phyloP scores from a whole-genome alignment of 495 filamentous ascomycete genomes.

The Aspergillus leporis region DNA sequence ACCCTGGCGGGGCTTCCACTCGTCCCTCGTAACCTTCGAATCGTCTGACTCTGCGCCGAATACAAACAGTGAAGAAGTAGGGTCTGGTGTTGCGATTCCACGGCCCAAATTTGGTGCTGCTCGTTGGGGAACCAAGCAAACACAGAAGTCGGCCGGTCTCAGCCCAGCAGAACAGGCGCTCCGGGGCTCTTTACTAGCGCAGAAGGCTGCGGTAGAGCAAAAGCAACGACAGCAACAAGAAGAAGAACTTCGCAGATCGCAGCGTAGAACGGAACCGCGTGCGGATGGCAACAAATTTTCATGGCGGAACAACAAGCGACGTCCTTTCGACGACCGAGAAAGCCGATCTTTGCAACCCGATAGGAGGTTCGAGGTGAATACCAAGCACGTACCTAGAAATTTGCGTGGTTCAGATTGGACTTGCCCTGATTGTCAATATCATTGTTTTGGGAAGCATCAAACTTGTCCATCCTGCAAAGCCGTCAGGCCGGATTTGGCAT shows the following conservation, averaged over 20 bases:
- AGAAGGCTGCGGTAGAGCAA: constrained; percentile 12
- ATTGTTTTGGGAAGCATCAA: constrained; percentile 25
- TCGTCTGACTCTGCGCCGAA: constrained; percentile 21
- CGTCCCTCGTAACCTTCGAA: constrained; percentile 26
- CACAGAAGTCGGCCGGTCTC: constrained; percentile 25
- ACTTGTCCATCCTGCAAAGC: constrained; percentile 35
- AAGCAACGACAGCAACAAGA: constrained; percentile 8
- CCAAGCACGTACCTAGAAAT: background rate
- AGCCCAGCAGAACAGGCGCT: constrained; percentile 39
- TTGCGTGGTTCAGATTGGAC: constrained; percentile 30
- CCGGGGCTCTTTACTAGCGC: constrained; percentile 32
- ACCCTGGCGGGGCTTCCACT: constrained; percentile 31
- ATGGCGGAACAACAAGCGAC: background rate
- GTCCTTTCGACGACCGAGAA: constrained; percentile 6
- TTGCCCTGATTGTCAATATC: constrained; percentile 32
- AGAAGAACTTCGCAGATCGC: background rate
- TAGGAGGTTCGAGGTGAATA: constrained; percentile 12
- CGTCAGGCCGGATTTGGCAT: constrained; percentile 22
- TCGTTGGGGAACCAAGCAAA: constrained; percentile 23
- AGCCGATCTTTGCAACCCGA: constrained; percentile 17
- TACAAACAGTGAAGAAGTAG: constrained; percentile 12
- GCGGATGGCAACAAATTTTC: background rate
- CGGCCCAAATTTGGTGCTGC: constrained; percentile 21
- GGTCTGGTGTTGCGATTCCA: background rate
- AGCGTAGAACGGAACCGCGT: background rate